phyloP scores from a whole-genome alignment of 148 eudicot species.

The Amaranthus cruentus region DNA sequence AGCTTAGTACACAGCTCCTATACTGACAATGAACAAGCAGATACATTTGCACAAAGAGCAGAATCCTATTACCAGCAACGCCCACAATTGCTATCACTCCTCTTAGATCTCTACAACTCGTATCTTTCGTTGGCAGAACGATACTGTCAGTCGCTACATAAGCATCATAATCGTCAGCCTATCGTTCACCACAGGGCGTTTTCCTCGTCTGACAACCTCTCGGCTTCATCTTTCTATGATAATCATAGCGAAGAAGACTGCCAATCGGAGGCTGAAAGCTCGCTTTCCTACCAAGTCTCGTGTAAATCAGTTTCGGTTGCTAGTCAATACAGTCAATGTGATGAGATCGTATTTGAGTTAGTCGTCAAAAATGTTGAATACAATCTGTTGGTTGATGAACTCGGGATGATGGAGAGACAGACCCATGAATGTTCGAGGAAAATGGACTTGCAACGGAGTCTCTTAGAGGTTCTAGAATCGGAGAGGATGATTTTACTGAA shows the following conservation, averaged over 20 bases:
- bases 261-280: slow-evolving; percentile 58
- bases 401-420: slow-evolving; percentile 32
- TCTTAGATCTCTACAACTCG: slow-evolving; percentile 55
- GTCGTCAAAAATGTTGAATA: slow-evolving; percentile 51
- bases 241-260: slow-evolving; percentile 13
- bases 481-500: slow-evolving; percentile 64
- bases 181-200: slow-evolving; percentile 1
- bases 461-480: slow-evolving; percentile 63
- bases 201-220: slow-evolving; percentile 21
- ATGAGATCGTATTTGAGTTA: slow-evolving; percentile 39
- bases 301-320: background rate
- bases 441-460: slow-evolving; percentile 57
- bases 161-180: slow-evolving; percentile 9
- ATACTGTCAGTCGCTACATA: slow-evolving; percentile 40
- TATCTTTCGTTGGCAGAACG: slow-evolving; percentile 59
- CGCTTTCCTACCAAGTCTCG: slow-evolving; percentile 42
- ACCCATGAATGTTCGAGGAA: slow-evolving; percentile 48
- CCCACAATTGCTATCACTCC: slow-evolving; percentile 53
- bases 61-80: slow-evolving; percentile 57
- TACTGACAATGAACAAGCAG: slow-evolving; percentile 19
- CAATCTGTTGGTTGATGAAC: slow-evolving; percentile 42
- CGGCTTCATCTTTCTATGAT: slow-evolving; percentile 16
- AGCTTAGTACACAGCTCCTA: slow-evolving; percentile 26
- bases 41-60: slow-evolving; percentile 60
- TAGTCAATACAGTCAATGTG: slow-evolving; percentile 5